Base-by-base conservation (phyloP, 2,329 filamentous ascomycete species). In the Calonectria naviculata region DNA sequence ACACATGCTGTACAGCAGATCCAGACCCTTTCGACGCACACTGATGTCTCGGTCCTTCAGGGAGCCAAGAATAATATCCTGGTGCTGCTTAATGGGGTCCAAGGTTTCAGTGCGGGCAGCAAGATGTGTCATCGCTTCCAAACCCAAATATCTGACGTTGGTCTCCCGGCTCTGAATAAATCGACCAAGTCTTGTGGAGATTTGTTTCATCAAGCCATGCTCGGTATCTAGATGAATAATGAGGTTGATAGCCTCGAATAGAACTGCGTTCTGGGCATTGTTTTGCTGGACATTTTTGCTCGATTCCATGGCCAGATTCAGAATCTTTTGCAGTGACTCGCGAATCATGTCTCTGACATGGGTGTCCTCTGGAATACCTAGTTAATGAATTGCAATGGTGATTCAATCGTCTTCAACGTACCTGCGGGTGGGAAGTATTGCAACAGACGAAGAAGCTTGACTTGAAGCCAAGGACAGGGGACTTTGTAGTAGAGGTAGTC, bases 401-500 rank as follows among this genome's bases (percentile, higher is more conserved):
- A 13, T 15, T 9, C 19, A 67, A n/a, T 28, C 17, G 8, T 17
- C 12, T 36, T 41, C 21, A 24, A 84, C 88, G 74, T 87, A 95
- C 94, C 93, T 81, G 97, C 97, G 54, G 97, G 96, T 29, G 95
- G 94, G 83, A 98, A 99, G 83, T 98, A 99, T 84, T 99, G 97
- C 74, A 99, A 88, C 71, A 99, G 85, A 73, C 95, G 92, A 75
- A 99, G 85, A 21, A 99, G 89, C 85, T 99, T 99, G 79, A 98
- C 94, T 84, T 98, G 95, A 69, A 99, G 92, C 97, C 97, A 99
- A 3, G 97, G 97, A 81, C 97, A 99, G 1, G 97, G 97, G n/a
- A 99, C 97, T 80, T 98, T 98, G 88, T 99, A 99, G 86, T 99
- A 99, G 29, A 98, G 90, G 81, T 99, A 99, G 81, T 98, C 97